Conservation (phyloP, 768 basidiomycete genomes). For the Lactarius deliciosus region DNA sequence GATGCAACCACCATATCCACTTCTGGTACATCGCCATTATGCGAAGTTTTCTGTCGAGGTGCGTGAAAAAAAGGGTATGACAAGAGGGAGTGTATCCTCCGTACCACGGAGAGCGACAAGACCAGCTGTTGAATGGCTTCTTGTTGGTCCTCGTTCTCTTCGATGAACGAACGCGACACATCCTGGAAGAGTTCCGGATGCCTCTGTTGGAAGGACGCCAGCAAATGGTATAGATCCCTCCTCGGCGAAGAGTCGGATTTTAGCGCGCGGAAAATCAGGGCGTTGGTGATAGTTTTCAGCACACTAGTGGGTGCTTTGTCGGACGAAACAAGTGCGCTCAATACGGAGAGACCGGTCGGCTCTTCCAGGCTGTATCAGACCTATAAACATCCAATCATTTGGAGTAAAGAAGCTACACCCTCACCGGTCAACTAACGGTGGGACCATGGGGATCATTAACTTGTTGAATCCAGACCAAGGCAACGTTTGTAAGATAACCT, state of each 20-base stretch:
- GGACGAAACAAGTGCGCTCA: slow-evolving; percentile 14
- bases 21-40: slow-evolving; percentile 15
- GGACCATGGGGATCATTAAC: slow-evolving; percentile 54
- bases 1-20: slow-evolving; percentile 52
- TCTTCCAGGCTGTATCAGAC: slow-evolving; percentile 17
- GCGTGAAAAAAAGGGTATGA: slow-evolving; percentile 2
- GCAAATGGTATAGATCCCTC: slow-evolving; percentile 35
- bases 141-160: slow-evolving; percentile 35
- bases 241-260: slow-evolving; percentile 9
- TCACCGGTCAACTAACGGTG: slow-evolving; percentile 41
- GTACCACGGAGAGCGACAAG: slow-evolving; percentile 58
- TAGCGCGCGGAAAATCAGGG: slow-evolving; percentile 27
- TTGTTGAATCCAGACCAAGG: slow-evolving; percentile 55
- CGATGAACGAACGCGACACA: slow-evolving; percentile 41
- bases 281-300: slow-evolving; percentile 18
- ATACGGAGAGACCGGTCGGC: slow-evolving; percentile 4
- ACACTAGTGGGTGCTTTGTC: neutral
- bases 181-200: slow-evolving; percentile 51
- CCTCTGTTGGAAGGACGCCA: slow-evolving; percentile 65
- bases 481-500: slow-evolving; percentile 46
- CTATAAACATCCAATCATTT: neutral
- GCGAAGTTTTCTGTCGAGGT: slow-evolving; percentile 20
- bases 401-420: neutral
- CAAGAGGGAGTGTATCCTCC: slow-evolving; percentile 18
- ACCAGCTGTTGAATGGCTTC: slow-evolving; percentile 54